Base-by-base conservation (phyloP, 202 grass and related monocot species). In the Hordeum pubiflorum region DNA sequence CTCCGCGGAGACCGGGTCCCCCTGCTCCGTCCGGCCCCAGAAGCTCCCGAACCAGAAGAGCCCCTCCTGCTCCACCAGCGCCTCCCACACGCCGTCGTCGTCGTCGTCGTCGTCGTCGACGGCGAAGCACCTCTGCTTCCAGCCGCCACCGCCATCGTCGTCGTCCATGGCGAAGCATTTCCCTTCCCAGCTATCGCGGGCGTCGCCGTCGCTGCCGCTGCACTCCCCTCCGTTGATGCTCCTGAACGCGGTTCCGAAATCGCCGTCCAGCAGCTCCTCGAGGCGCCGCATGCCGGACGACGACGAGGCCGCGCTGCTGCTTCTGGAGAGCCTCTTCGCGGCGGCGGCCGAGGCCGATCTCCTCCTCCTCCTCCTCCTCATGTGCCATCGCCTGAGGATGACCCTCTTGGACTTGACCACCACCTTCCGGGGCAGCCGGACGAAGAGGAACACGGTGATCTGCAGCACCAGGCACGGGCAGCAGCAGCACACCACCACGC, bases 31-130 rank as follows among this genome's bases (percentile, higher is more conserved):
- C 68, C 79, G 87, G 60, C 86, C 89, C 94, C 94, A 94, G 62
- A 97, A 97, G 86, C 91, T 97, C 58, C 94, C 94, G 81, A 97
- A 97, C 89, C 91, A 97, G 75, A 97, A 91, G 40, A 90, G 76
- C 6, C 94, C 92, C 80, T 81, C 83, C 46, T 88, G 80, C 32
- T 84, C 78, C 10, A 82, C 66, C 43, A 97, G 75, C 81, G 87
- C 84, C 82, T 75, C 81, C 89, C 88, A 92, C 59, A 79, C 69
- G 57, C 15, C 34, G 15, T 44, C 56, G 41, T 10, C 33, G 52
- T 37, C 52, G 52, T 37, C 52, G 52, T 74, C 62, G 22, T 37
- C 52, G 52, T 37, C 52, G 31, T 74, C 62, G 18, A 79, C 72
- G n/a, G 48, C 56, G 50, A 83, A 84, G 33, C 79, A 75, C 40